Evolutionary conservation across 2,329 filamentous ascomycete genomes (phyloP), one percentile per base, ranked within the genome.

Genomic region (Exophiala mesophila): DNA sequence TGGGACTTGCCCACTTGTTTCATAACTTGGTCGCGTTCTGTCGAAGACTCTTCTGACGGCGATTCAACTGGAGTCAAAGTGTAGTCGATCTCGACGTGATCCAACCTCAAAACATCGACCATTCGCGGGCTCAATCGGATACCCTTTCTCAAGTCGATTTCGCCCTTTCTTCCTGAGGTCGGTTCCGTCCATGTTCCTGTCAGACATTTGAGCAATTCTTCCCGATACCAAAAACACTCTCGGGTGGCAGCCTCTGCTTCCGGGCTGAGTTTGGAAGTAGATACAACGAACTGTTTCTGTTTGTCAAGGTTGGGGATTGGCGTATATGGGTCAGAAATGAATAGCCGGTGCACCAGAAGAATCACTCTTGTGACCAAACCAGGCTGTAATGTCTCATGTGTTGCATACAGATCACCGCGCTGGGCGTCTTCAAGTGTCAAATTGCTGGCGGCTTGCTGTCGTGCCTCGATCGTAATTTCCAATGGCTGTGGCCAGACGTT

Each of bases 271-370:
- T 85, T 85, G 58, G 79, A 82, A 12, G 82, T 78, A 63, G 85
- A 92, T 31, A 95, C 86, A 20, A 96, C 86, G 56, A 94, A 96
- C 59, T 96, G 89, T n/a, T 88, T 78, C 58, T 88, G 83, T n/a
- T 83, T 80, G 0, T 83, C 80, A 7, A 95, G 71, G 1, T 80
- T 82, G 1, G 88, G 89, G 28, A 96, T 85, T 1, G 83, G 72
- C 2, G 82, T 81, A 57, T 88, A 79, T 2, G 87, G 81, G 49
- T 92, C 78, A n/a, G 81, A 73, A 15, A 95, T 63, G 59, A 85
- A 85, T 28, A 94, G 72, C 24, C 85, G 79, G 40, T 78, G 83
- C 3, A 95, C 69, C 0, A 88, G 82, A 8, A 95, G 69, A 38
- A 90, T 76, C 23, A 94, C 70, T 1, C 89, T 80, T 36, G 78